Conservation (phyloP, 345 rosid species). For the Populus pruinosa region DNA sequence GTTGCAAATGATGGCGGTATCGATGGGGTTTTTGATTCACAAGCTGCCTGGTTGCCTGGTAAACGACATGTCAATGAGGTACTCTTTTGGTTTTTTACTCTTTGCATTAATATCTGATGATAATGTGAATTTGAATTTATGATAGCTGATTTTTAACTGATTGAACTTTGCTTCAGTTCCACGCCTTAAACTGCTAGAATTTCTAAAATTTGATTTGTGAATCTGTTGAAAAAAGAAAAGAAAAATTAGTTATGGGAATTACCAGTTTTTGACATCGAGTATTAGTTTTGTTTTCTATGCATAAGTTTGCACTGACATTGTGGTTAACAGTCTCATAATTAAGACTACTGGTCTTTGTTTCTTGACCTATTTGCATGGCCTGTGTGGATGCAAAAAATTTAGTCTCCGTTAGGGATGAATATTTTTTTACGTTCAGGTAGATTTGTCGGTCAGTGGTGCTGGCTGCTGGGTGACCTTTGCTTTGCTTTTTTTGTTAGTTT, state of each 20-base stretch:
- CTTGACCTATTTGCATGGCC: neutral
- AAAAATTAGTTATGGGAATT: neutral
- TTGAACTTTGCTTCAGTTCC: neutral
- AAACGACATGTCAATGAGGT: slow-evolving; percentile 92
- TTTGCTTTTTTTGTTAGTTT: neutral
- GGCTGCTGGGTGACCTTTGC: neutral
- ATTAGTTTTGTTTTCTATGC: neutral
- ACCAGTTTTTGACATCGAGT: neutral
- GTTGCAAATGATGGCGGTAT: slow-evolving; percentile 29
- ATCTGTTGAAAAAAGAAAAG: neutral
- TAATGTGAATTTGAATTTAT: neutral
- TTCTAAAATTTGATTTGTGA: neutral
- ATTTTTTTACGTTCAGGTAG: neutral
- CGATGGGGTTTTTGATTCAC: slow-evolving; percentile 40
- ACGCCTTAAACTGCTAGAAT: neutral
- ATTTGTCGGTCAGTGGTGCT: neutral
- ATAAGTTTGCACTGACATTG: neutral
- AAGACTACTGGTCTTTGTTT: neutral
- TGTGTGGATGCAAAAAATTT: neutral
- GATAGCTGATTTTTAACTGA: neutral
- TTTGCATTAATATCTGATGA: neutral
- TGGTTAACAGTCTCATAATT: neutral
- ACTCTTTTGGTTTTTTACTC: neutral
- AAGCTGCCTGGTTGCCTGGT: slow-evolving; percentile 62
- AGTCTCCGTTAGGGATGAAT: neutral